phyloP scores from a whole-genome alignment of 2,329 filamentous ascomycete species.

The Curvularia sp. region DNA sequence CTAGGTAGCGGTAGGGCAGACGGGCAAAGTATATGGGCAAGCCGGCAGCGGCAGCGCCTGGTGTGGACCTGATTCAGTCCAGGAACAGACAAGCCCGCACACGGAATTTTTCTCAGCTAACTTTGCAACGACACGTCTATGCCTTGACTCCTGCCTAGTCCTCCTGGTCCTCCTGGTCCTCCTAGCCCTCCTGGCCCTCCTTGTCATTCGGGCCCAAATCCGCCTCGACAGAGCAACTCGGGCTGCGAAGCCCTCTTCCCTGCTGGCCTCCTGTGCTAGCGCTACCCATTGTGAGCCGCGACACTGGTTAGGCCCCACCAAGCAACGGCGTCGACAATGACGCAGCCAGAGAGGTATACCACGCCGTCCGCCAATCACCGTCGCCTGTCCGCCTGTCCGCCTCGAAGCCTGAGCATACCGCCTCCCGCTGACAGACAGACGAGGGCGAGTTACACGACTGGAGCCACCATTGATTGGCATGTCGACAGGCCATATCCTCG shows the following conservation, averaged over 20 bases:
- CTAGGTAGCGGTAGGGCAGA: not conserved
- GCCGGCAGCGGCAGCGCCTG: conserved; percentile 9
- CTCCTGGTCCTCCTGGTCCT: too few relatives aligned
- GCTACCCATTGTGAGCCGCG: conserved; percentile 13
- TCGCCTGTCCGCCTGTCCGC: not conserved
- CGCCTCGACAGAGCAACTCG: conserved; percentile 15
- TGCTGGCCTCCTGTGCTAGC: conserved; percentile 20
- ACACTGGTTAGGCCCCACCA: conserved; percentile 17
- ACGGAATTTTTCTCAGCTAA: conserved; percentile 21
- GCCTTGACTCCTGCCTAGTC: conserved; percentile 14
- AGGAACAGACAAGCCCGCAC: conserved; percentile 20
- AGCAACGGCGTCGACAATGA: conserved; percentile 19
- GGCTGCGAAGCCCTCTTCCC: conserved; percentile 17
- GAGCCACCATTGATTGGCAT: too few relatives aligned
- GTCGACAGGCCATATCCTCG: too few relatives aligned
- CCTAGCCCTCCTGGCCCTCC: too few relatives aligned
- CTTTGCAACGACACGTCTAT: conserved; percentile 17
- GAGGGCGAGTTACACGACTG: not conserved
- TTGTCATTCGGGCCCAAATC: conserved; percentile 14
- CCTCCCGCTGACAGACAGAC: conserved; percentile 7
- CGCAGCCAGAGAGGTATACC: conserved; percentile 12
- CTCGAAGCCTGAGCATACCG: not conserved
- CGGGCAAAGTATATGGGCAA: not conserved
- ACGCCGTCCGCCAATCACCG: conserved; percentile 11
- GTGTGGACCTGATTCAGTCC: conserved; percentile 4